Conservation (phyloP, 306 rosid species). For the Adenanthera pavonina region DNA sequence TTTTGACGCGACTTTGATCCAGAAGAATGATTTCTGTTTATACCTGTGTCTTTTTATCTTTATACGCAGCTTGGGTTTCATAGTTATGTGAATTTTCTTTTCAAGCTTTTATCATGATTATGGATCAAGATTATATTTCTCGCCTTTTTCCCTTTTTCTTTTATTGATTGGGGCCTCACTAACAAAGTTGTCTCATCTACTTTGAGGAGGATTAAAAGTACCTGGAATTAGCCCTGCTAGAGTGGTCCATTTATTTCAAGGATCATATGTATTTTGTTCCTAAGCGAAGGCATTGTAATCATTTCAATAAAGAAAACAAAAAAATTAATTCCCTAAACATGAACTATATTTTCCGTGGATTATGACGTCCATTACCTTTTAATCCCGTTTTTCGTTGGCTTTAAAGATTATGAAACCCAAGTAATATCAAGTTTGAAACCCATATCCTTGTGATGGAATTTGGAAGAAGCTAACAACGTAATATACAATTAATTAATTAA, state of each 20-base stretch:
- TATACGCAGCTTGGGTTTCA: conserved; percentile 38
- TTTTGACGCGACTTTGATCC: conserved; percentile 26
- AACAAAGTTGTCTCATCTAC: conserved; percentile 82
- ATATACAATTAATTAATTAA: background rate
- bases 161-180: conserved; percentile 70
- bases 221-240: conserved; percentile 58
- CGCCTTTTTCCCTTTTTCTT: conserved; percentile 53
- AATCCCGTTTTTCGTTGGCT: conserved; percentile 39
- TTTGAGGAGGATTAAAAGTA: conserved; percentile 74
- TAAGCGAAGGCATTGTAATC: conserved; percentile 49
- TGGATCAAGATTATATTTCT: conserved; percentile 68
- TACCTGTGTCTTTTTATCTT: background rate
- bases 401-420: background rate
- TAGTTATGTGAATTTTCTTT: conserved; percentile 37
- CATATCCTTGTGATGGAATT: background rate
- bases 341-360: conserved; percentile 39
- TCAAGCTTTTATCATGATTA: conserved; percentile 61
- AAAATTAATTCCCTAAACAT: conserved; percentile 41
- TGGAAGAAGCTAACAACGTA: background rate
- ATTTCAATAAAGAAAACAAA: conserved; percentile 38
- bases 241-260: conserved; percentile 57
- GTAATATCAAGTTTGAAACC: background rate
- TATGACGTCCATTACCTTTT: conserved; percentile 46
- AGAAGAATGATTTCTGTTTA: conserved; percentile 61
- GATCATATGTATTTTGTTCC: conserved; percentile 49